Evolutionary conservation across 1,284 basidiomycete genomes (phyloP), one percentile per base, ranked within the genome.

Genomic region (Stygiomarasmius scandens): DNA sequence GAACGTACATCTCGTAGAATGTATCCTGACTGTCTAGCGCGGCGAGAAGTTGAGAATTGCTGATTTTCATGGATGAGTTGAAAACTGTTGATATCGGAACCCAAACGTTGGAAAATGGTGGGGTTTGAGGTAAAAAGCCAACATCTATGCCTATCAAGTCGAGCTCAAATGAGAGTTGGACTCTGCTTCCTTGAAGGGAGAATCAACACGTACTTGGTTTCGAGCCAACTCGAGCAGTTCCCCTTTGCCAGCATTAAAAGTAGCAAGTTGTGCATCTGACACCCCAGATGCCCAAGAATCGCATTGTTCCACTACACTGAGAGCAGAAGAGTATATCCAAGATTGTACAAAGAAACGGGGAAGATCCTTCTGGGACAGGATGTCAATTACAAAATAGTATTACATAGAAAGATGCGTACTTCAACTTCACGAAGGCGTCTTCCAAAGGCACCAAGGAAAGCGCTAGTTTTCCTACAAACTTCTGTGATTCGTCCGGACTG

Each of bases 241-340:
- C 6, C 88, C 93, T 67, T 93, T 93, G 22, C 81, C 84, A 24
- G 82, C 89, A 70, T 77, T 87, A 69, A 86, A 87, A 46, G 76
- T 76, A 56, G 72, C 74, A 49, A 80, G 72, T 14, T 77, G 68
- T 6, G 72, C 49, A 4, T 77, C 74, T 48, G 85, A 81, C 41
- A 84, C 67, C 22, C 77, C 73, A 16, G 73, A 71, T 43, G 84
- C 82, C 93, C 93, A 96, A 3, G 77, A 74, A 66, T 95, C 91
- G 65, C 90, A 94, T 65, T 90, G 88, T 19, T 93, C 88, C 12
- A 96, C 87, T 44, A 92, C 87, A 64, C 92, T 94, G 54, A 96
- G 77, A 22, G 94, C 89, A 1, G 95, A 94, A 10, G 92, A 94
- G 71, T 95, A 98, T 22, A 86, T 91, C 96, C 97, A 99, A 0